These are phyloP conservation scores for Avena atlantica DNA, from an alignment of 176 grass and related monocot species.

Conservation along the genomic window DNA sequence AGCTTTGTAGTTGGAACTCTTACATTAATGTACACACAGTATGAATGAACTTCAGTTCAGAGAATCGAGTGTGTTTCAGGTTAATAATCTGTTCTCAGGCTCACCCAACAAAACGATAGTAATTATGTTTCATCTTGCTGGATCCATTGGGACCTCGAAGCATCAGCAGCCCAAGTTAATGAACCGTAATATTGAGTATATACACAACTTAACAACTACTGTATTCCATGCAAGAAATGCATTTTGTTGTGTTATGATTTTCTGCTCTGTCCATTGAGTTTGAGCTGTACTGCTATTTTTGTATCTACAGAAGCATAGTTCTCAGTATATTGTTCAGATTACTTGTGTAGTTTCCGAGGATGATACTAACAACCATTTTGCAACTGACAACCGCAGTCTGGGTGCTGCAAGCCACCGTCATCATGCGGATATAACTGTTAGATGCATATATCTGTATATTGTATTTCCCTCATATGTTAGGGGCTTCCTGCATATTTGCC, in stretches of 20 bases:
- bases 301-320: background rate
- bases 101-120: background rate
- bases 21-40: background rate
- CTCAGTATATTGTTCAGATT: background rate
- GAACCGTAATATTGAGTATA: background rate
- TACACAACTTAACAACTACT: background rate
- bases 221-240: background rate
- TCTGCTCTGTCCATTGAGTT: background rate
- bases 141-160: background rate
- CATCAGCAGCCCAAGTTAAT: background rate
- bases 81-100: background rate
- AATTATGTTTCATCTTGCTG: background rate
- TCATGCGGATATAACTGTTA: slow-evolving; percentile 56
- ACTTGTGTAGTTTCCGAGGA: background rate
- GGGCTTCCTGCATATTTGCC: too few species aligned
- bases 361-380: slow-evolving; percentile 44
- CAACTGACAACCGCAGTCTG: slow-evolving; percentile 58
- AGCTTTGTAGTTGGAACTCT: background rate
- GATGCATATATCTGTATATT: too few species aligned
- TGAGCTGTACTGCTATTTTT: background rate
- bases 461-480: too few species aligned
- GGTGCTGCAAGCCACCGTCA: slow-evolving; percentile 92
- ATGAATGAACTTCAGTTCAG: slow-evolving; percentile 1
- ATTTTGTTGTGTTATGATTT: background rate
- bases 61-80: background rate